phyloP scores from a whole-genome alignment of 352 stramenopile species.

The Phytophthora colocasiae region DNA sequence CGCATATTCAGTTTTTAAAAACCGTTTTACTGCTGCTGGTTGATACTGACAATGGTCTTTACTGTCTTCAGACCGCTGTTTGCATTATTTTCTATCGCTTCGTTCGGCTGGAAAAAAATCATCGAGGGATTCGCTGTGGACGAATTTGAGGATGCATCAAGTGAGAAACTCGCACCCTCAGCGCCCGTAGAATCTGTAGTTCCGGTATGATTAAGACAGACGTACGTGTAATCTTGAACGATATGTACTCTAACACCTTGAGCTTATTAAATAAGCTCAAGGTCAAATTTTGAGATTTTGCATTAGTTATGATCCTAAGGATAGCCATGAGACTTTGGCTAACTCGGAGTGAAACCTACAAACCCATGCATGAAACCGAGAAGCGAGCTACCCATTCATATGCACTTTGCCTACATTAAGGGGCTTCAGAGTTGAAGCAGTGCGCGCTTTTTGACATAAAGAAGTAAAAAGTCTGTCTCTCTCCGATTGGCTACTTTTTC shows the following conservation, averaged over 20 bases:
- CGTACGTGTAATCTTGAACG: slow-evolving; percentile 21
- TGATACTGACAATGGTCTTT: slow-evolving; percentile 10
- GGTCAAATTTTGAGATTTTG: background rate
- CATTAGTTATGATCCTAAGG: slow-evolving; percentile 7
- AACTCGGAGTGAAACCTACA: slow-evolving; percentile 14
- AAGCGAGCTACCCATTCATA: background rate
- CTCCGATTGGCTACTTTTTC: too few species aligned
- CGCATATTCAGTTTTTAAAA: background rate
- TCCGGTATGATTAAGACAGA: slow-evolving; percentile 29
- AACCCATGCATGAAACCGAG: slow-evolving; percentile 19
- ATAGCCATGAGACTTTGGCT: slow-evolving; percentile 20
- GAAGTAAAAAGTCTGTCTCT: too few species aligned
- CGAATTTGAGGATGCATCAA: slow-evolving; percentile 38
- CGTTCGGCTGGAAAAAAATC: slow-evolving; percentile 68
- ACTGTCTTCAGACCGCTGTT: slow-evolving; percentile 47
- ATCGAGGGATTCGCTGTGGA: slow-evolving; percentile 55
- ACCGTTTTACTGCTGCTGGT: background rate
- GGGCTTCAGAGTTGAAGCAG: too few species aligned
- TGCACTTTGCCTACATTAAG: background rate
- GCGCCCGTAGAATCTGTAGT: slow-evolving; percentile 26
- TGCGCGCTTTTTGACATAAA: too few species aligned
- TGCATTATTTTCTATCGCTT: slow-evolving; percentile 73
- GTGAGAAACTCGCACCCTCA: slow-evolving; percentile 29
- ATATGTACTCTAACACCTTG: slow-evolving; percentile 21
- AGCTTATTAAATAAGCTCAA: too few species aligned